phyloP scores from a whole-genome alignment of 140 eudicot genomes.

The Cichorium intybus region DNA sequence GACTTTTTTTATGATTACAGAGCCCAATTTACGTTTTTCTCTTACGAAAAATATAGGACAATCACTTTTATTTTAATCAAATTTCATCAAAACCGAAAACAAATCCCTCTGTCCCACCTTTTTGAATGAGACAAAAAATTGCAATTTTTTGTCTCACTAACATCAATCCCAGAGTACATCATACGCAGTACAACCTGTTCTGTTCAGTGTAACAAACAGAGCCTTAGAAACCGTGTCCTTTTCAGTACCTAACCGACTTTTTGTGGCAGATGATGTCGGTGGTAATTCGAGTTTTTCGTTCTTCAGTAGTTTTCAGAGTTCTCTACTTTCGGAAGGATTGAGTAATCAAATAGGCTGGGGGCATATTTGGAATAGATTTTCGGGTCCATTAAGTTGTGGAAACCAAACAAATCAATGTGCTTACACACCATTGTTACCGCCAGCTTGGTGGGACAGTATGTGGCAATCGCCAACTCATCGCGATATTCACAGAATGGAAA shows the following conservation, averaged over 20 bases:
- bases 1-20: too few species aligned
- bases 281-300: constrained; percentile 53
- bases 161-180: too few species aligned
- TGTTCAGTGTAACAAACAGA: background rate
- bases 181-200: background rate
- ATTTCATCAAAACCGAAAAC: too few species aligned
- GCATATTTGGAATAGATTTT: constrained; percentile 84
- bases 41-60: too few species aligned
- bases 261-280: constrained; percentile 41
- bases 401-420: constrained; percentile 78
- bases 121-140: too few species aligned
- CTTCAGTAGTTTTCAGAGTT: constrained; percentile 82
- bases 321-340: constrained; percentile 55
- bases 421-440: constrained; percentile 71
- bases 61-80: too few species aligned
- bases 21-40: too few species aligned
- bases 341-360: constrained; percentile 90
- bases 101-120: too few species aligned
- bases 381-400: constrained; percentile 85
- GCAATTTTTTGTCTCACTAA: too few species aligned
- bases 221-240: background rate
- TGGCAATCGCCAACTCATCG: constrained; percentile 87
- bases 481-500: constrained; percentile 59
- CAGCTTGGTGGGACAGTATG: constrained; percentile 92
- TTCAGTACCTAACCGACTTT: background rate